A percentile compares a stretch with the other conserved stretches of the same genome.
These are phyloP conservation scores for Fragosphaeria purpurea DNA, from an alignment of 2,329 filamentous ascomycete species.

Conservation along the genomic window DNA sequence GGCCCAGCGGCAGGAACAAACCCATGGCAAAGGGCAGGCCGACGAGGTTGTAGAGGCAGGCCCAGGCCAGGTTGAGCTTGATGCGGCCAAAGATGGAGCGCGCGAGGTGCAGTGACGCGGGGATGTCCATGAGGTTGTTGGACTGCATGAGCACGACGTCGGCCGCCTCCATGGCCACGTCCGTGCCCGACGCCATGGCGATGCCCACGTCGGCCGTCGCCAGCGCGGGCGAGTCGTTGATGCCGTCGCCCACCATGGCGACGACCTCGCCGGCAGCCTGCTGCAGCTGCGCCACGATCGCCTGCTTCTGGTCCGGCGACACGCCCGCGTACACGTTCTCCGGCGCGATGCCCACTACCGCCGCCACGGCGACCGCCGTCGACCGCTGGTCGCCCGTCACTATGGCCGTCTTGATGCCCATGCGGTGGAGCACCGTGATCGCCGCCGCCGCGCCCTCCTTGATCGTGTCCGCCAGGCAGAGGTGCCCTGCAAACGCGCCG, in stretches of 20 bases:
- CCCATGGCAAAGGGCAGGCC: slow-evolving; percentile 97
- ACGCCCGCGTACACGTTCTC: slow-evolving; percentile 78
- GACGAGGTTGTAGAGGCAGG: slow-evolving; percentile 83
- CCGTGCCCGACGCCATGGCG: slow-evolving; percentile 82
- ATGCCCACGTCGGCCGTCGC: slow-evolving; percentile 90
- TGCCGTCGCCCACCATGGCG: slow-evolving; percentile 96
- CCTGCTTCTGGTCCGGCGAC: slow-evolving; percentile 82
- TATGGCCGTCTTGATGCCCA: slow-evolving; percentile 81
- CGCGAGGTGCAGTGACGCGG: slow-evolving; percentile 71
- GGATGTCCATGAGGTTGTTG: slow-evolving; percentile 86
- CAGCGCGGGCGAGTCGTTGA: slow-evolving; percentile 94
- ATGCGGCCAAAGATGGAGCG: slow-evolving; percentile 83
- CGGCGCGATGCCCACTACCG: slow-evolving; percentile 66
- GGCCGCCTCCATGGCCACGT: slow-evolving; percentile 95
- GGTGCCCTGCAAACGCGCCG: slow-evolving; percentile 65
- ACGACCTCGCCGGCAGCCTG: slow-evolving; percentile 58
- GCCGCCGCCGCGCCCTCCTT: slow-evolving; percentile 77
- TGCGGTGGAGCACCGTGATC: slow-evolving; percentile 69
- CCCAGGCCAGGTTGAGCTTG: slow-evolving; percentile 87
- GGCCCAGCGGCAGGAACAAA: slow-evolving; percentile 80
- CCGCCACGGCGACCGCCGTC: slow-evolving; percentile 75
- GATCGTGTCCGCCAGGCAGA: slow-evolving; percentile 81
- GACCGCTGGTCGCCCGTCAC: slow-evolving; percentile 86
- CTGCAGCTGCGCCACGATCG: slow-evolving; percentile 71
- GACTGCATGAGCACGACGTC: slow-evolving; percentile 93